Conservation (phyloP, 441 rosid species). For the Eruca vesicaria region DNA sequence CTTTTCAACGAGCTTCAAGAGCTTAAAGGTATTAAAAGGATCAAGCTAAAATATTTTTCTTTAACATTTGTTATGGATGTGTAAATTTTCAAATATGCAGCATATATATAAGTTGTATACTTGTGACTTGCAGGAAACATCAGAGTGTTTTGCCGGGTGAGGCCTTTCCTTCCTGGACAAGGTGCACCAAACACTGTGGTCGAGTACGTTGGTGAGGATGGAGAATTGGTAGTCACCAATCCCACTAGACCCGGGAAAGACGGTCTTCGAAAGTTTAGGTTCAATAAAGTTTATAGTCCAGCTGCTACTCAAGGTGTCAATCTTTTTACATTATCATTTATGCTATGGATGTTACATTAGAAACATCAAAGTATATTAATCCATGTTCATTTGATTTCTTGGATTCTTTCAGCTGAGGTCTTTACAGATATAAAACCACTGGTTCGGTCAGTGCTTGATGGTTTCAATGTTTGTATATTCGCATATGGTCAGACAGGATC, state of each 20-base stretch:
- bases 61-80: neutral
- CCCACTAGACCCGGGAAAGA: constrained; percentile 84
- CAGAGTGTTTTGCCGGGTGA: constrained; percentile 78
- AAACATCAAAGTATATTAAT: neutral
- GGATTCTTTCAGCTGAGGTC: constrained; percentile 52
- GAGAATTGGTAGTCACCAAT: constrained; percentile 63
- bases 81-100: neutral
- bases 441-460: constrained; percentile 65
- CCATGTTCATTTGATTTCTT: constrained; percentile 12
- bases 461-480: constrained; percentile 71
- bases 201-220: constrained; percentile 68
- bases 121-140: constrained; percentile 69
- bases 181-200: constrained; percentile 51
- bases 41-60: neutral
- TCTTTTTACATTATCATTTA: constrained; percentile 5
- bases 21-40: constrained; percentile 56
- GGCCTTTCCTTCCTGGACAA: constrained; percentile 76
- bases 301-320: constrained; percentile 75
- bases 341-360: neutral
- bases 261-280: constrained; percentile 60
- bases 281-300: constrained; percentile 76
- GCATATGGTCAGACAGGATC: constrained; percentile 84
- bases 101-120: neutral
- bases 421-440: constrained; percentile 54
- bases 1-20: constrained; percentile 91